Evolutionary conservation across 2,329 filamentous ascomycete species (phyloP).

Genomic region (Cladosporium cucumerinum): DNA sequence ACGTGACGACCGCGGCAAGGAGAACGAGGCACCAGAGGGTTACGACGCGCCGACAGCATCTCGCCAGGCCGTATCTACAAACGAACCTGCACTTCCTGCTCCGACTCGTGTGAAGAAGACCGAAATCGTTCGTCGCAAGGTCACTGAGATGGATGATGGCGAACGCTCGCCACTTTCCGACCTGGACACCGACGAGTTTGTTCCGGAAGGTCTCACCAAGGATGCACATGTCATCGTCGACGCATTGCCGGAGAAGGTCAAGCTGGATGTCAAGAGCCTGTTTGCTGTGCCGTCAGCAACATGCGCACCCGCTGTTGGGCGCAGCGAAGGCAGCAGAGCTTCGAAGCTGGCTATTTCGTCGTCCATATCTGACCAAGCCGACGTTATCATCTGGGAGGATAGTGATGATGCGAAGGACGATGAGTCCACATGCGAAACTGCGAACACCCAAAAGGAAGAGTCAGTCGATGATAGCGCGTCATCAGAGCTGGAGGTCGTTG

Average conservation of each 20-base stretch:
- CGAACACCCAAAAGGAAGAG: not conserved
- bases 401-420: not conserved
- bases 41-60: constrained; percentile 34
- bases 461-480: not conserved
- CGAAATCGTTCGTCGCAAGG: constrained; percentile 31
- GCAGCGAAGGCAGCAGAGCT: constrained; percentile 10
- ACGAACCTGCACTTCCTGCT: constrained; percentile 8
- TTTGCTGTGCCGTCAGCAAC: constrained; percentile 14
- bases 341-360: constrained; percentile 15
- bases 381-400: constrained; percentile 32
- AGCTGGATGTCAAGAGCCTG: constrained; percentile 13
- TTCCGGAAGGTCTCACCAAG: constrained; percentile 33
- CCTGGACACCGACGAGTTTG: constrained; percentile 36
- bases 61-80: constrained; percentile 15
- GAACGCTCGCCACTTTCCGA: constrained; percentile 34
- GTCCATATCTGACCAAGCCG: constrained; percentile 14
- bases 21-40: constrained; percentile 77
- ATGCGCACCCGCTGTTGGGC: not conserved
- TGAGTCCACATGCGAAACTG: not conserved
- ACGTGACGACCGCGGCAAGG: constrained; percentile 71
- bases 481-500: not conserved
- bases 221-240: constrained; percentile 31
- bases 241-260: constrained; percentile 19
- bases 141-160: constrained; percentile 36
- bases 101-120: constrained; percentile 24